A percentile compares a stretch with the other conserved stretches of the same genome.
Conservation (phyloP, 2,329 filamentous ascomycete species). For the Stachybotrys echinatus region DNA sequence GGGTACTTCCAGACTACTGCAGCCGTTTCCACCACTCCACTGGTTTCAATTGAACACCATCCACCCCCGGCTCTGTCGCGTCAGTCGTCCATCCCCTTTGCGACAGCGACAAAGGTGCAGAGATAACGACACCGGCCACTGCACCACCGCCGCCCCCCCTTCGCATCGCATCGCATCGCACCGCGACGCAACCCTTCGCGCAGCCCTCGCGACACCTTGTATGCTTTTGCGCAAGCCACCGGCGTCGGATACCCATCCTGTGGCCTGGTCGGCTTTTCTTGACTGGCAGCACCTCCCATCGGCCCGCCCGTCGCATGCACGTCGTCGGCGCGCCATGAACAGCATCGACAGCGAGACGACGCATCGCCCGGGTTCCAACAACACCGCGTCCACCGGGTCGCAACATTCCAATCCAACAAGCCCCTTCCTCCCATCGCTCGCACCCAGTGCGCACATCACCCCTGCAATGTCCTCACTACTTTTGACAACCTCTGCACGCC, state of each 20-base stretch:
- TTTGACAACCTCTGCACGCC: conserved; percentile 15
- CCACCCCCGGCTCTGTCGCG: not conserved
- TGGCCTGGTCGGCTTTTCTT: no score
- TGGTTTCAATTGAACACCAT: not conserved
- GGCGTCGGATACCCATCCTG: no score
- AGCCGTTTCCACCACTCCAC: not conserved
- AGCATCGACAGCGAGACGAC: conserved; percentile 13
- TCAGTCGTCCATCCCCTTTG: not conserved
- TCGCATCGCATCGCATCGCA: not conserved
- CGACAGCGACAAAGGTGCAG: not conserved
- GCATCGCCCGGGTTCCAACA: conserved; percentile 9
- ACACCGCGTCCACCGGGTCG: conserved; percentile 15
- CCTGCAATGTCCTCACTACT: conserved; percentile 7
- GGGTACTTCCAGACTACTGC: not conserved
- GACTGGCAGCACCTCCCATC: no score
- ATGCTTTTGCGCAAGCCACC: not conserved
- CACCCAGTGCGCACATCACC: not conserved
- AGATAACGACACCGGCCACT: not conserved
- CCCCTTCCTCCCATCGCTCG: conserved; percentile 1
- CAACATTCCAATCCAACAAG: conserved; percentile 23
- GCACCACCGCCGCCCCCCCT: not conserved
- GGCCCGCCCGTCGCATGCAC: conserved; percentile 19
- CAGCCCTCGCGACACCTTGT: not conserved
- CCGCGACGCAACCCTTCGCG: not conserved
- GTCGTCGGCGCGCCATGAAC: conserved; percentile 22